Evolutionary conservation across 1,284 basidiomycete species (phyloP).

Genomic region (Leccinum glutinopallens): DNA sequence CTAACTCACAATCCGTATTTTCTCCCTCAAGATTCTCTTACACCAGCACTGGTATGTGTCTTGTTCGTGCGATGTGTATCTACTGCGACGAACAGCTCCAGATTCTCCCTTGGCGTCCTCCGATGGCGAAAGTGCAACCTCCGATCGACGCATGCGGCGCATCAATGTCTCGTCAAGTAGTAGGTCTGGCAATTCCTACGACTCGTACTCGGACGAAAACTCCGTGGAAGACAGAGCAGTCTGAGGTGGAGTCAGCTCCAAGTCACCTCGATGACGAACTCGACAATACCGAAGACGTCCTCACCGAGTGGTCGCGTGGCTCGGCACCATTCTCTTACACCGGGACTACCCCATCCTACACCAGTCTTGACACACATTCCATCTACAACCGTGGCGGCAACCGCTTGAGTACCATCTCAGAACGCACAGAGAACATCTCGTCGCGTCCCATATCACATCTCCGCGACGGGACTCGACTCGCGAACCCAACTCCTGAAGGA

Average conservation of each 20-base stretch:
- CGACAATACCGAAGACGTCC: slow-evolving; percentile 58
- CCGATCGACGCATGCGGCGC: slow-evolving; percentile 43
- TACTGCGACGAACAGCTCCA: slow-evolving; percentile 16
- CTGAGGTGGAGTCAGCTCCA: slow-evolving; percentile 72
- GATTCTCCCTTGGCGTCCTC: slow-evolving; percentile 40
- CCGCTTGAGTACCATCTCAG: slow-evolving; percentile 60
- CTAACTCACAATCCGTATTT: slow-evolving; percentile 43
- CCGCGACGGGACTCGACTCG: slow-evolving; percentile 36
- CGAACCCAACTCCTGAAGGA: slow-evolving; percentile 42
- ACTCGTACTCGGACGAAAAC: slow-evolving; percentile 46
- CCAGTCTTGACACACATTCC: slow-evolving; percentile 37
- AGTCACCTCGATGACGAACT: slow-evolving; percentile 66
- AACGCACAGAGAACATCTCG: slow-evolving; percentile 52
- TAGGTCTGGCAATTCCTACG: slow-evolving; percentile 27
- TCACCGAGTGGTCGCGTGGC: slow-evolving; percentile 57
- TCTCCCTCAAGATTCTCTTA: slow-evolving; percentile 49
- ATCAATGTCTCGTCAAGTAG: slow-evolving; percentile 45
- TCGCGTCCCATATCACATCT: slow-evolving; percentile 49
- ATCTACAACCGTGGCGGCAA: slow-evolving; percentile 43
- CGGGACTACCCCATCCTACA: slow-evolving; percentile 34
- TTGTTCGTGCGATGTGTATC: background rate
- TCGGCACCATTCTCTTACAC: slow-evolving; percentile 43
- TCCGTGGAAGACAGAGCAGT: slow-evolving; percentile 46
- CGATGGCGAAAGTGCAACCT: slow-evolving; percentile 42
- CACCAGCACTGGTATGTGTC: slow-evolving; percentile 39